A percentile compares a stretch with the other conserved stretches of the same genome.
Evolutionary conservation across 176 grass and related monocot species (phyloP).

Genomic region (Aegilops longissima): DNA sequence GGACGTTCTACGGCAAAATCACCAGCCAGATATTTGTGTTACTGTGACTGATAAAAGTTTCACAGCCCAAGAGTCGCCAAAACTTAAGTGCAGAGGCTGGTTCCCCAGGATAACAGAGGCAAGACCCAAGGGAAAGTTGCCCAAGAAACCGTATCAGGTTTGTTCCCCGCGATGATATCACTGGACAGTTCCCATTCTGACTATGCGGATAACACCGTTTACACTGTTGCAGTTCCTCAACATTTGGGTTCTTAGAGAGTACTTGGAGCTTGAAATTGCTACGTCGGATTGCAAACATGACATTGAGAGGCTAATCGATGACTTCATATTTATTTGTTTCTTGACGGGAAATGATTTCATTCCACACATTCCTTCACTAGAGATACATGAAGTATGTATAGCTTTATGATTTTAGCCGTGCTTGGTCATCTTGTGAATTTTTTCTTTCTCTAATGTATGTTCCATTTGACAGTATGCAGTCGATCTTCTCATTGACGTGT

Average conservation of each 20-base stretch:
- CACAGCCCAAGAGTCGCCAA: not conserved
- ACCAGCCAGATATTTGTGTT: not conserved
- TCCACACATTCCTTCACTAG: constrained; percentile 68
- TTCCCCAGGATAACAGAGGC: constrained; percentile 13
- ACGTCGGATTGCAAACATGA: constrained; percentile 43
- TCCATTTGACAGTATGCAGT: constrained; percentile 30
- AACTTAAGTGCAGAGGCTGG: constrained; percentile 4
- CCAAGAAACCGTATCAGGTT: constrained; percentile 44
- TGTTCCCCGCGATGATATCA: not conserved
- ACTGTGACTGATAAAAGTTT: not conserved
- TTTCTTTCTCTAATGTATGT: not conserved
- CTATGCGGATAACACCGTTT: not conserved
- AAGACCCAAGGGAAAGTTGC: not conserved
- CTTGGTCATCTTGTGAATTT: not conserved
- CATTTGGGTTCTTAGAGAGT: constrained; percentile 80
- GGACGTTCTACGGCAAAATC: not conserved
- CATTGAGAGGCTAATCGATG: constrained; percentile 65
- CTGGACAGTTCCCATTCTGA: not conserved
- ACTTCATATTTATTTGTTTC: constrained; percentile 81
- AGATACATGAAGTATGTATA: constrained; percentile 58
- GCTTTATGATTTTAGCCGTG: not conserved
- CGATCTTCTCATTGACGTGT: constrained; percentile 55
- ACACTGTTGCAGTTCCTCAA: constrained; percentile 63
- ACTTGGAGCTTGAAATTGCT: constrained; percentile 67
- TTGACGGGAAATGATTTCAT: constrained; percentile 94